Base-by-base conservation (phyloP, 2,329 filamentous ascomycete species). In the Chaetomium globosum region DNA sequence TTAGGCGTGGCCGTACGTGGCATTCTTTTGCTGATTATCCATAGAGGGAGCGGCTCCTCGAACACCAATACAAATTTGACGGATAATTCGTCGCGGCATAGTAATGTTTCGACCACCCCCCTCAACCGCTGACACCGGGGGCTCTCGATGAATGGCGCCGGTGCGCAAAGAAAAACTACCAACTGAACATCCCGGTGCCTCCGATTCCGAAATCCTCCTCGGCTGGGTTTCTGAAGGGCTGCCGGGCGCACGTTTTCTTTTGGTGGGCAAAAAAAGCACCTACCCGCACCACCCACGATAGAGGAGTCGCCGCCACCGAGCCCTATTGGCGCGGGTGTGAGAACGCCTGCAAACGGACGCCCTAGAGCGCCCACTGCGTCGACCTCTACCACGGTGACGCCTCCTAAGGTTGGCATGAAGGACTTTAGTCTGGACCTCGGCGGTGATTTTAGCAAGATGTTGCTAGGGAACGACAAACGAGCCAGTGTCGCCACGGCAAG, bases 91-190 rank as follows among this genome's bases (percentile, higher is more conserved):
- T 87, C 85, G 58, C 82, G 85, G 72, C 83, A 87, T 73, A 87
- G 85, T 75, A 85, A 85, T 75, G 82, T 80, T 60, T 87, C 85
- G n/a, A 87, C 85, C 46, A 80, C 85, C 43, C 84, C 84, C 85
- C 13, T 87, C 85, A 3, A 87, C 85, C 3, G 81, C 84, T 59
- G 84, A 82, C 60, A 71, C 77, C 39, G 75, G 73, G 51, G 70
- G 69, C 10, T 76, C 79, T n/a, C 46, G 79, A 82, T 63, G 80
- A 82, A 61, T 77, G 75, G 75, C 77, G 72, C n/a, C n/a, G 63
- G 64, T 51, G 66, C 71, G 39, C 71, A 69, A 62, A 80, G 75
- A 71, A 83, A 83, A 80, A 70, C 71, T 73, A 28, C 72, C 77
- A 58, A 74, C 71, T 64, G 79, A 79, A 79, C 68, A 77, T 73